Evolutionary conservation across 2,329 filamentous ascomycete species (phyloP).

Genomic region (Pseudogymnoascus sp.): DNA sequence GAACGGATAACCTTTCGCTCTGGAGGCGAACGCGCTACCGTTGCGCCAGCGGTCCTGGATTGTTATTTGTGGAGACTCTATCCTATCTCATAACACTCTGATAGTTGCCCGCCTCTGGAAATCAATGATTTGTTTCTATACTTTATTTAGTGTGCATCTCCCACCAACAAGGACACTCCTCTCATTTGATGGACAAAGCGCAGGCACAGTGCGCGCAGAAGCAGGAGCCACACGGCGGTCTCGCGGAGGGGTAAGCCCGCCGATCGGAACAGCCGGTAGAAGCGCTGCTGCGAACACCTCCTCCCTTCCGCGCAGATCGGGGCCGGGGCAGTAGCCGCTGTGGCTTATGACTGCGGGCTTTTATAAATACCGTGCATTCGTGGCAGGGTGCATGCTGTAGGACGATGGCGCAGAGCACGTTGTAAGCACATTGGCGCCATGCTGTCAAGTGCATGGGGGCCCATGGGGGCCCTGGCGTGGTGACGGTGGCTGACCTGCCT

Average conservation of each 20-base stretch:
- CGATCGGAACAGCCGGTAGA: not conserved
- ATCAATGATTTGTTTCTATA: not conserved
- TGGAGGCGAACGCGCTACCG: conserved; percentile 12
- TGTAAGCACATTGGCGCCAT: conserved; percentile 8
- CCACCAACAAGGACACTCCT: not conserved
- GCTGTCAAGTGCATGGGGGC: conserved; percentile 3
- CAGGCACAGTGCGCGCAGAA: not conserved
- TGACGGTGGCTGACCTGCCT: not conserved
- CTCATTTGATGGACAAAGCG: not conserved
- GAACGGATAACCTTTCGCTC: conserved; percentile 12
- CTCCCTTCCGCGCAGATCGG: not conserved
- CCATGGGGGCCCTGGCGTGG: not conserved
- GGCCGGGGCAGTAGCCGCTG: not conserved
- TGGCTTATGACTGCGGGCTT: not conserved
- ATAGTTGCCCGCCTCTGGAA: not conserved
- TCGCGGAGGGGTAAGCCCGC: not conserved
- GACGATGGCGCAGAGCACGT: not conserved
- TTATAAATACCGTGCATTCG: conserved; percentile 2
- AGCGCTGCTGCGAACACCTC: conserved; percentile 4
- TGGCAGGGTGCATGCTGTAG: conserved; percentile 5
- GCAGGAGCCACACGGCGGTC: not conserved
- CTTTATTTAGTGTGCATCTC: not conserved
- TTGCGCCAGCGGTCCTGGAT: conserved; percentile 10
- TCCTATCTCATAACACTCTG: not conserved
- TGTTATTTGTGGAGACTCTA: not conserved